Base-by-base conservation (phyloP, 352 stramenopile species). In the Peronospora destructor region DNA sequence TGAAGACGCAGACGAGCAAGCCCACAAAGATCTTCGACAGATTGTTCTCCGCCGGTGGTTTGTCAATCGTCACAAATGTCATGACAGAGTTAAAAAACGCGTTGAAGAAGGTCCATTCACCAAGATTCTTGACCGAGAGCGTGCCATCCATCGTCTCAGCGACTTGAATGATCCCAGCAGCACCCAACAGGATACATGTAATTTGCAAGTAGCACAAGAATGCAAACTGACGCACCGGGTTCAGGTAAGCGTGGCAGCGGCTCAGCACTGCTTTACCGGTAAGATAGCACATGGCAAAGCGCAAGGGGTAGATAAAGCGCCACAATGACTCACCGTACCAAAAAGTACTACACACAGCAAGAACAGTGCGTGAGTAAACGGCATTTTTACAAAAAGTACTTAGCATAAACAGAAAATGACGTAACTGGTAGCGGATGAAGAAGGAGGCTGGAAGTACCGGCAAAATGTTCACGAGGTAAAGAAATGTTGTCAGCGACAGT, bases 51-150 rank as follows among this genome's bases (percentile, higher is more conserved):
- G 82, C 80, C 2, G 82, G 81, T 8, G 82, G 82, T 26, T 80
- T 88, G 48, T 90, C 73, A 49, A 93, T 93, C 10, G 82, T 90
- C 37, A 93, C 82, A 16, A 93, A 93, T 13, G 87, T 80, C 50
- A 93, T 78, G 6, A 93, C 73, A 16, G 82, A 93, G 46, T 93
- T 93, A 70, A 93, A 93, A 39, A 88, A 89, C 17, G 82, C 68
- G 49, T 91, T 91, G 64, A 93, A 93, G 45, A 90, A 93, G 1
- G 82, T 93, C 82, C 82, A 93, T 41, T 93, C 80, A 32, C 81
- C 81, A 3, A 69, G 57, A 21, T 84, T 68, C 25, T 81, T 86
- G 7, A 73, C 69, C 32, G 50, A 66, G 35, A 61, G 54, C 4
- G 49, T 66, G 6, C 56, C 69, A 50, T 86, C 75, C 56, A 84